These are phyloP conservation scores for Trypanosoma rangeli DNA, from an alignment of 208 protist genomes.

Conservation along the genomic window DNA sequence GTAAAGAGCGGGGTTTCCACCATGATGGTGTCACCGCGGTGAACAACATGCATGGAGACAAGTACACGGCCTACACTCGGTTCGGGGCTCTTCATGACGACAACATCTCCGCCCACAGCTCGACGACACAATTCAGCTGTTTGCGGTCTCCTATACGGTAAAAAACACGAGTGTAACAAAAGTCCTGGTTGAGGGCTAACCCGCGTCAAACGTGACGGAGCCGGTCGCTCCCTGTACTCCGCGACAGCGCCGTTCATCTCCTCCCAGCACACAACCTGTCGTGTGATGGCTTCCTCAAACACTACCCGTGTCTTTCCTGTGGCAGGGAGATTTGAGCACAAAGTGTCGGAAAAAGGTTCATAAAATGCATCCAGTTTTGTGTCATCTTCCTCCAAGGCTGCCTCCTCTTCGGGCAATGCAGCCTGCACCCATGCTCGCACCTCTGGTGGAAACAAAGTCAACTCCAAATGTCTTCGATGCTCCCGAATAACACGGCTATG, in stretches of 20 bases:
- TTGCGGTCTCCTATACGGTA: slow-evolving; percentile 6
- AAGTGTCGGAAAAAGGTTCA: slow-evolving; percentile 13
- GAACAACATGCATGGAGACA: slow-evolving; percentile 17
- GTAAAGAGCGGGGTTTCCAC: slow-evolving; percentile 19
- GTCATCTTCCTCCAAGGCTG: not conserved
- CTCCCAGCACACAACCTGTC: slow-evolving; percentile 14
- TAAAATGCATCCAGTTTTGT: not conserved
- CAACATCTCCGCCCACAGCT: slow-evolving; percentile 3
- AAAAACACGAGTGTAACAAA: slow-evolving; percentile 6
- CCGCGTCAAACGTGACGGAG: slow-evolving; percentile 10
- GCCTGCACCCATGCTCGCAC: slow-evolving; percentile 3
- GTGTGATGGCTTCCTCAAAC: slow-evolving; percentile 17
- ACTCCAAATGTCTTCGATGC: slow-evolving; percentile 8
- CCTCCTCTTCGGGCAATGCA: not conserved
- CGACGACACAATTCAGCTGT: slow-evolving; percentile 4
- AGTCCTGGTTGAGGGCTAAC: slow-evolving; percentile 15
- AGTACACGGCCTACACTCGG: slow-evolving; percentile 19
- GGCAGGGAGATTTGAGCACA: slow-evolving; percentile 2
- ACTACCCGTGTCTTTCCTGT: not conserved
- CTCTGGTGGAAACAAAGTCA: slow-evolving; percentile 22
- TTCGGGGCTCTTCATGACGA: slow-evolving; percentile 20
- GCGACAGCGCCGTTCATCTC: not conserved
- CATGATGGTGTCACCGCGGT: slow-evolving; percentile 19
- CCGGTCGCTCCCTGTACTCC: not conserved
- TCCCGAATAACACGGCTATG: slow-evolving; percentile 18